A percentile compares a stretch with the other conserved stretches of the same genome.
Evolutionary conservation across 805 yeast genomes (phyloP).

Genomic region (Brettanomyces naardenensis): DNA sequence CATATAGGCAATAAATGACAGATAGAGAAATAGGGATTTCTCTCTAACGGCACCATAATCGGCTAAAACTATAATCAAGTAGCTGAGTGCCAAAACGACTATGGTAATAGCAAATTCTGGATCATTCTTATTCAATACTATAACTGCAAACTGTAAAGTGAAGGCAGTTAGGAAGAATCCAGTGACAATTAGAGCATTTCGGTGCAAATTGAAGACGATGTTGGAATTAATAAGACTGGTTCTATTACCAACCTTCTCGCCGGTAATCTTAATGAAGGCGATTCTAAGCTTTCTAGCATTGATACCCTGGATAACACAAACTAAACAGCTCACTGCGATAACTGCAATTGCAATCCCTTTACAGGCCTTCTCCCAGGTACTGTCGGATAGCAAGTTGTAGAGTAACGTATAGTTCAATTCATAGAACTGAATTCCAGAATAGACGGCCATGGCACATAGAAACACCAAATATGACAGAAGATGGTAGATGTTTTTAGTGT

Average conservation of each 20-base stretch:
- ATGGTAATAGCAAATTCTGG: constrained; percentile 37
- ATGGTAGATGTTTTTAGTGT: constrained; percentile 30
- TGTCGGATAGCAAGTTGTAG: constrained; percentile 9
- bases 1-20: constrained; percentile 21
- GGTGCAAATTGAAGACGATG: constrained; percentile 31
- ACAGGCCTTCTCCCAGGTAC: constrained; percentile 26
- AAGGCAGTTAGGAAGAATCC: constrained; percentile 36
- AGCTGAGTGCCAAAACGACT: constrained; percentile 15
- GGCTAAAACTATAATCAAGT: constrained; percentile 22
- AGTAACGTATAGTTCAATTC: constrained; percentile 25
- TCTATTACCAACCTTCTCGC: constrained; percentile 30
- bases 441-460: constrained; percentile 33
- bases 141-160: constrained; percentile 36
- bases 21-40: constrained; percentile 13
- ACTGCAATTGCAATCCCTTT: constrained; percentile 32
- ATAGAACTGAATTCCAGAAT: constrained; percentile 35
- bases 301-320: constrained; percentile 26
- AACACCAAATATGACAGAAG: constrained; percentile 26
- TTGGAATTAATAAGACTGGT: constrained; percentile 25
- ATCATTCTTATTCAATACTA: constrained; percentile 28
- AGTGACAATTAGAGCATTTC: constrained; percentile 14
- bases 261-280: constrained; percentile 9
- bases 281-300: constrained; percentile 12
- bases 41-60: constrained; percentile 32
- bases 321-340: constrained; percentile 27